These are phyloP conservation scores for Grosmannia penicillata DNA, from an alignment of 2,329 filamentous ascomycete species.

Conservation along the genomic window DNA sequence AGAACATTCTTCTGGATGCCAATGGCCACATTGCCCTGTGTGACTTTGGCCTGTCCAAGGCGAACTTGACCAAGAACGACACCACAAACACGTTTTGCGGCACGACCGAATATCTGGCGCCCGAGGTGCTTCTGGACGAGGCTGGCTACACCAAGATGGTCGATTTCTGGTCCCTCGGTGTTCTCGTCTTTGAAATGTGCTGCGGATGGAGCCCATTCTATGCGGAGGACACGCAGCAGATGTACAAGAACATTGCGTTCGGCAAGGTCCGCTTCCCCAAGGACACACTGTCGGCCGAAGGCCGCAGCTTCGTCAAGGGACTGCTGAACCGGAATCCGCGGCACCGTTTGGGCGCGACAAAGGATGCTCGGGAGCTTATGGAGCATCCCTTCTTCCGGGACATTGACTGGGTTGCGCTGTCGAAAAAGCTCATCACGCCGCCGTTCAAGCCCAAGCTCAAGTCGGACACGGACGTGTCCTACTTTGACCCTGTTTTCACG, in stretches of 20 bases:
- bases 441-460: slow-evolving; percentile 97
- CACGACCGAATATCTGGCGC: slow-evolving; percentile 92
- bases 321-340: slow-evolving; percentile 93
- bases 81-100: slow-evolving; percentile 99
- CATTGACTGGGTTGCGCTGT: slow-evolving; percentile 78
- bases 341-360: slow-evolving; percentile 78
- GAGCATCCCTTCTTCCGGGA: slow-evolving; percentile 88
- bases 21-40: slow-evolving; percentile 97
- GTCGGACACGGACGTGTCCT: slow-evolving; percentile 89
- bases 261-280: slow-evolving; percentile 94
- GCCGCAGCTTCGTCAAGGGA: slow-evolving; percentile 95
- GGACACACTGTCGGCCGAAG: slow-evolving; percentile 87
- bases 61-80: slow-evolving; percentile 90
- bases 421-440: slow-evolving; percentile 83
- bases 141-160: slow-evolving; percentile 99
- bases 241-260: slow-evolving; percentile 99
- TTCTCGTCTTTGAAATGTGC: slow-evolving; percentile 98
- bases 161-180: slow-evolving; percentile 96
- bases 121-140: slow-evolving; percentile 89
- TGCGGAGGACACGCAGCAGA: slow-evolving; percentile 96
- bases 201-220: slow-evolving; percentile 99
- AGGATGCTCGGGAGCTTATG: slow-evolving; percentile 89
- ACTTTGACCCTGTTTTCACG: slow-evolving; percentile 97
- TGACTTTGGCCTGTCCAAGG: slow-evolving; percentile 95
- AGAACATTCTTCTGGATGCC: slow-evolving; percentile 92